phyloP scores from a whole-genome alignment of 768 basidiomycete genomes.

The Russula ochroleuca region DNA sequence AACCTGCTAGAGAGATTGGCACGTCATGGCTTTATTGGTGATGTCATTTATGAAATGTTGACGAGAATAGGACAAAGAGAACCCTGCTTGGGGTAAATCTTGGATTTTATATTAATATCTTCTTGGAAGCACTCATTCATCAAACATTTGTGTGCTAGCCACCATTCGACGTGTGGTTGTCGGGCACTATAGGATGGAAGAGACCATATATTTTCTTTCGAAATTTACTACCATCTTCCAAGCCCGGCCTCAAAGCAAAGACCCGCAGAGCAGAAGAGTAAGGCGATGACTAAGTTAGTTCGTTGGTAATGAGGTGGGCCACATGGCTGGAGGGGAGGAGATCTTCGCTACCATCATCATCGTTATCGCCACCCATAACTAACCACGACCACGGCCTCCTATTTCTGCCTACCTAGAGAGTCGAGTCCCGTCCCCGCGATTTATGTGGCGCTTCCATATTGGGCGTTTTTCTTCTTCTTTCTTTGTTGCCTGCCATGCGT shows the following conservation, averaged over 20 bases:
- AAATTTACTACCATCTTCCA: neutral
- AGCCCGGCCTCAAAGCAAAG: neutral
- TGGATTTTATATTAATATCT: neutral
- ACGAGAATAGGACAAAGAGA: neutral
- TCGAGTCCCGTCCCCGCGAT: constrained; percentile 9
- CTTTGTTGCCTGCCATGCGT: neutral
- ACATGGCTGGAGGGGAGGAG: neutral
- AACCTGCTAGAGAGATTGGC: constrained; percentile 2
- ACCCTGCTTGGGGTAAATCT: neutral
- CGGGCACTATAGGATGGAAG: neutral
- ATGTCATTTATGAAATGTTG: neutral
- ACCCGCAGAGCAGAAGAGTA: too few species aligned
- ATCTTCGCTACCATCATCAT: neutral
- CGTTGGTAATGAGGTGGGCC: constrained; percentile 2
- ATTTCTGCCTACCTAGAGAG: too few species aligned
- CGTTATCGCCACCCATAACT: neutral
- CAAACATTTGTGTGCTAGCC: neutral
- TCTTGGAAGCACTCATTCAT: neutral
- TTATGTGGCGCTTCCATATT: neutral
- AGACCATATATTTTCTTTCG: constrained; percentile 2
- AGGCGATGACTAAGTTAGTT: too few species aligned
- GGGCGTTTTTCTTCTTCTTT: neutral
- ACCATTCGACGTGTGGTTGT: neutral
- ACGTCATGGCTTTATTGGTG: neutral
- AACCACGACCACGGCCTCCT: neutral